Evolutionary conservation across 2,329 filamentous ascomycete genomes (phyloP).

Genomic region (Penicillium italicum): DNA sequence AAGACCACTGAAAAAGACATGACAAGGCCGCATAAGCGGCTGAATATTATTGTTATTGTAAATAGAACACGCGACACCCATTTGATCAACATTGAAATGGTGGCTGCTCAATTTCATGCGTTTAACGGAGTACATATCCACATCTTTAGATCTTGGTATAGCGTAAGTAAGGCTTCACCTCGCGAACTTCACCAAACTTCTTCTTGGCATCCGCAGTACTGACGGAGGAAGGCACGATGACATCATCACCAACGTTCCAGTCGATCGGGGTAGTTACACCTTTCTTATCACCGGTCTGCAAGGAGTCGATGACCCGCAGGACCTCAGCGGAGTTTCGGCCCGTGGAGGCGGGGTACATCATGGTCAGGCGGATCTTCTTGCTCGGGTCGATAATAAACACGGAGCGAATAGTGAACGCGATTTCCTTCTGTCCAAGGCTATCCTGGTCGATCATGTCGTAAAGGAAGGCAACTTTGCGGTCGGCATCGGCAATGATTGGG

Average conservation of each 20-base stretch:
- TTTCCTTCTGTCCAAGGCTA: constrained; percentile 74
- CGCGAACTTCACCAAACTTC: constrained; percentile 72
- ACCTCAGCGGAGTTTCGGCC: constrained; percentile 80
- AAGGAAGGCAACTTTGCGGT: constrained; percentile 69
- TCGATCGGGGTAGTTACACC: constrained; percentile 85
- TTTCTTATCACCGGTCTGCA: constrained; percentile 85
- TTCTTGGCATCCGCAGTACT: constrained; percentile 81
- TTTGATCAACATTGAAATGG: background rate
- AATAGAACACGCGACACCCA: background rate
- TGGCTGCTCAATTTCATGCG: background rate
- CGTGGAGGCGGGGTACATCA: constrained; percentile 88
- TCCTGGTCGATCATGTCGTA: constrained; percentile 84
- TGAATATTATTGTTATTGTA: background rate
- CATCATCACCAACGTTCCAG: constrained; percentile 85
- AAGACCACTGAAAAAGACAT: no score
- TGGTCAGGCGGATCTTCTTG: constrained; percentile 90
- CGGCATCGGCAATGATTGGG: constrained; percentile 79
- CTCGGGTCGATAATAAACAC: constrained; percentile 94
- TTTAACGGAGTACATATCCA: background rate
- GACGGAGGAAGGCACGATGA: constrained; percentile 82
- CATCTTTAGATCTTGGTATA: constrained; percentile 19
- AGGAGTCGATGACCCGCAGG: constrained; percentile 73
- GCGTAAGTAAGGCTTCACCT: constrained; percentile 52
- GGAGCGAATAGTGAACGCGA: constrained; percentile 90
- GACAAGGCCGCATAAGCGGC: no score